These are phyloP conservation scores for Xylariaceae sp. DNA, from an alignment of 2,329 filamentous ascomycete species.

Conservation along the genomic window DNA sequence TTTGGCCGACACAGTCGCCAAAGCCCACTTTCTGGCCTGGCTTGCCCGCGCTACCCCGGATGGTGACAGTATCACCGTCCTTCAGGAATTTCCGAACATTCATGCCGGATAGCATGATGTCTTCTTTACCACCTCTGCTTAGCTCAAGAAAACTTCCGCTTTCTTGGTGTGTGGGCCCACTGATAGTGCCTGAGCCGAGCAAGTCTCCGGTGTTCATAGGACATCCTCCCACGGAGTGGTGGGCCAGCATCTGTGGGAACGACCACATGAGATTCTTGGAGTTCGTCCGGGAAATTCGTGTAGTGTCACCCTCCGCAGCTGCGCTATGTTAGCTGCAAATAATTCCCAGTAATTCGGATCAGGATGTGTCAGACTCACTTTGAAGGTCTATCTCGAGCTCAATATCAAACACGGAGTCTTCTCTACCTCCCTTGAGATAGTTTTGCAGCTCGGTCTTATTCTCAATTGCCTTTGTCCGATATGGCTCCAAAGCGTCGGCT, in stretches of 20 bases:
- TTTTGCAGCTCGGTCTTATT: constrained; percentile 34
- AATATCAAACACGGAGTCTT: constrained; percentile 62
- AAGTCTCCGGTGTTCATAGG: constrained; percentile 69
- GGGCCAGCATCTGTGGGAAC: constrained; percentile 76
- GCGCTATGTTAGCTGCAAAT: constrained; percentile 13
- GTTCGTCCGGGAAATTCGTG: constrained; percentile 55
- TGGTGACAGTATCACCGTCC: constrained; percentile 41
- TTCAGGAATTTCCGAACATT: constrained; percentile 40
- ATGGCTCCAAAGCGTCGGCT: constrained; percentile 65
- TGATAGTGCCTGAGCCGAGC: constrained; percentile 73
- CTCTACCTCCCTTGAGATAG: constrained; percentile 54
- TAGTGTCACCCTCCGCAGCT: constrained; percentile 45
- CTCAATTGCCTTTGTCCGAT: constrained; percentile 32
- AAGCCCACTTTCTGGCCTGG: constrained; percentile 39
- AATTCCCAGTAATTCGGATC: not conserved
- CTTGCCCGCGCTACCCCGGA: constrained; percentile 36
- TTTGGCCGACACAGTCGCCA: constrained; percentile 38
- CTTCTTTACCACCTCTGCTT: constrained; percentile 41
- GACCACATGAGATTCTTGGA: constrained; percentile 71
- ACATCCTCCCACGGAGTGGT: constrained; percentile 73
- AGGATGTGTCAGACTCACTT: constrained; percentile 37
- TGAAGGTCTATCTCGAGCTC: constrained; percentile 60
- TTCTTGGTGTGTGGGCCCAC: constrained; percentile 36
- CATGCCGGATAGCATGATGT: constrained; percentile 38
- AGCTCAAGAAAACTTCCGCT: constrained; percentile 43